These are phyloP conservation scores for Coemansia sp. DNA, from an alignment of 192 early-diverging fungal species.

Conservation along the genomic window DNA sequence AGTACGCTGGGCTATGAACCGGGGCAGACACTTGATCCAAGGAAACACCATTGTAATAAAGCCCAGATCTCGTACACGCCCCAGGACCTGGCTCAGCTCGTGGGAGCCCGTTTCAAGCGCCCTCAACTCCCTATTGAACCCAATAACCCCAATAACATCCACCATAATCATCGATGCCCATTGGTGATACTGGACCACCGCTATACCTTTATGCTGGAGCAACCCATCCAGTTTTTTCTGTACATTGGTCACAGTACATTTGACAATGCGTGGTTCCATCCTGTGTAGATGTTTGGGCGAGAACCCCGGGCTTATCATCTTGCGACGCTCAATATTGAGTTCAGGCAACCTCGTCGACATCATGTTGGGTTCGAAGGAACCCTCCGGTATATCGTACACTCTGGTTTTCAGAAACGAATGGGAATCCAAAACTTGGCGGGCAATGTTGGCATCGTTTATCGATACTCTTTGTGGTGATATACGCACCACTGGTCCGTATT, in stretches of 20 bases:
- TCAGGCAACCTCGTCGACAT: slow-evolving; percentile 36
- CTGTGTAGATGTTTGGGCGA: slow-evolving; percentile 19
- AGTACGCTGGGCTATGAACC: slow-evolving; percentile 7
- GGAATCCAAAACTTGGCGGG: slow-evolving; percentile 23
- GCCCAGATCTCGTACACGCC: slow-evolving; percentile 19
- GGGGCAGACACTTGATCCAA: slow-evolving; percentile 26
- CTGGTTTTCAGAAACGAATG: slow-evolving; percentile 25
- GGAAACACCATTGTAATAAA: slow-evolving; percentile 33
- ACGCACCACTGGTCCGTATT: slow-evolving; percentile 28
- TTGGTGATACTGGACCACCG: slow-evolving; percentile 16
- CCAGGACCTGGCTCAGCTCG: slow-evolving; percentile 16
- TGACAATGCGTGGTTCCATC: slow-evolving; percentile 21
- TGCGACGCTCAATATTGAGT: slow-evolving; percentile 22
- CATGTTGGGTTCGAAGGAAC: slow-evolving; percentile 20
- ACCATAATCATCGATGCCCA: slow-evolving; percentile 30
- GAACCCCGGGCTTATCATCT: slow-evolving; percentile 33
- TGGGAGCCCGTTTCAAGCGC: slow-evolving; percentile 15
- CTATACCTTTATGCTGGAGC: neutral
- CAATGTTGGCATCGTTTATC: slow-evolving; percentile 13
- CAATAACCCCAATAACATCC: slow-evolving; percentile 34
- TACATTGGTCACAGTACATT: slow-evolving; percentile 11
- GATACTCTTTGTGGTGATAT: slow-evolving; percentile 42
- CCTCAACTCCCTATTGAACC: slow-evolving; percentile 23
- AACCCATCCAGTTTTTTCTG: slow-evolving; percentile 4
- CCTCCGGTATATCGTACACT: slow-evolving; percentile 26